These are phyloP conservation scores for Pseudozyma pruni DNA, from an alignment of 1,284 basidiomycete species.

Conservation along the genomic window DNA sequence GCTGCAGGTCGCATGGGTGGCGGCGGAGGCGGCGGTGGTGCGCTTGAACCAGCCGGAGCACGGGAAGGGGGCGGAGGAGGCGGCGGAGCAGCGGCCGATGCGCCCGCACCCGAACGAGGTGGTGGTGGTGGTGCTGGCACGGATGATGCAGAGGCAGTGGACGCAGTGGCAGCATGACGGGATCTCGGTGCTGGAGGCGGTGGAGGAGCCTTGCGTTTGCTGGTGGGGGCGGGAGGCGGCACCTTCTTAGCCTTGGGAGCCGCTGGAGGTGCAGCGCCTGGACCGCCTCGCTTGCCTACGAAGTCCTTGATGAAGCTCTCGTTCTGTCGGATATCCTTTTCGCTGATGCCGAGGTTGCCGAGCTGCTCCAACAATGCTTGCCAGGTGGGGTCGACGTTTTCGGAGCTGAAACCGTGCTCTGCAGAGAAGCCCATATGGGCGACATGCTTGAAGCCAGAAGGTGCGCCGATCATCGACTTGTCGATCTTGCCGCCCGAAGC, in stretches of 20 bases:
- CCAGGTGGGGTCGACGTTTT: slow-evolving; percentile 94
- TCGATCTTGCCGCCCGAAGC: slow-evolving; percentile 76
- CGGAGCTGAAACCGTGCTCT: slow-evolving; percentile 84
- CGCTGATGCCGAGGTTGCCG: slow-evolving; percentile 75
- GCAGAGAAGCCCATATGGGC: slow-evolving; percentile 94
- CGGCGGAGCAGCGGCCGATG: slow-evolving; percentile 68
- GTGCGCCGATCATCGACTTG: slow-evolving; percentile 89
- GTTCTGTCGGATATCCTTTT: slow-evolving; percentile 76
- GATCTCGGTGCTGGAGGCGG: slow-evolving; percentile 57
- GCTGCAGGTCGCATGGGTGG: slow-evolving; percentile 33
- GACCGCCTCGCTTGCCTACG: slow-evolving; percentile 74
- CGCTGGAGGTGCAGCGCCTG: slow-evolving; percentile 60
- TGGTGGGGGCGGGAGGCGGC: slow-evolving; percentile 72
- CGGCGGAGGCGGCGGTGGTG: slow-evolving; percentile 54
- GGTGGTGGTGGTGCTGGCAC: slow-evolving; percentile 61
- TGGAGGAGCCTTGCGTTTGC: slow-evolving; percentile 61
- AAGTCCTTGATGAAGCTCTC: slow-evolving; percentile 90
- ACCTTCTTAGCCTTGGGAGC: slow-evolving; percentile 71
- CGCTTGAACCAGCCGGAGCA: slow-evolving; percentile 23
- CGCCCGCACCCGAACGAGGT: slow-evolving; percentile 68
- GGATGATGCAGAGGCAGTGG: slow-evolving; percentile 27
- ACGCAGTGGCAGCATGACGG: slow-evolving; percentile 32
- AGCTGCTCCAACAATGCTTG: slow-evolving; percentile 79
- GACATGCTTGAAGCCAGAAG: slow-evolving; percentile 83
- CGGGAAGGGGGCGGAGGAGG: slow-evolving; percentile 63